Base-by-base conservation (phyloP, 2,329 filamentous ascomycete genomes). In the Ophiostoma novo-ulmi region DNA sequence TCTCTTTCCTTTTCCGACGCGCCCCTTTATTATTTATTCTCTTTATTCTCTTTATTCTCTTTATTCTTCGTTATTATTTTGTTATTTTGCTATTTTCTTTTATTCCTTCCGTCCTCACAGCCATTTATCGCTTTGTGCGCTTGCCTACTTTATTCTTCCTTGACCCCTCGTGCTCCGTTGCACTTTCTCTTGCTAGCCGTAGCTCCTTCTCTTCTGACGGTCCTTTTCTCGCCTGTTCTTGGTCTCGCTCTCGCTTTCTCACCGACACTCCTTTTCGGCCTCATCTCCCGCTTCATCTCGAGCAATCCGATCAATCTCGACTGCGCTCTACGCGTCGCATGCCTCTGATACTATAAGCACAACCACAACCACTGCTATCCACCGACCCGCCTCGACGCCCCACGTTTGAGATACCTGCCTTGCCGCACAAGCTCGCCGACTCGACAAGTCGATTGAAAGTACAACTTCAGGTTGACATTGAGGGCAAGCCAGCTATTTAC, bases 351-450 rank as follows among this genome's bases (percentile, higher is more conserved):
- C n/a, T n/a, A n/a, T 31, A 31, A 26, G 26, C n/a, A 26, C 26
- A 26, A 26, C 55, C 55, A 11, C 55, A 10, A 31, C 31, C 3
- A 31, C 17, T 26, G 36, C n/a, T 36, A 36, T 65, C 63, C 63
- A 65, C 63, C 36, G 63, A 65, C 63, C 63, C 63, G 63, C 63
- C 63, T 22, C 36, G 36, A 38, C 63, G 58, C 58, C 58, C 63
- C 63, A 65, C 63, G 63, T 41, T 36, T 8, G 63, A n/a, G 36
- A 65, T 39, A 63, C 63, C 20, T 41, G 61, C 36, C 4, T 13
- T 20, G n/a, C 36, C 61, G 35, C 36, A 61, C 55, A 61, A 61
- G 22, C 20, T 20, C 35, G 22, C 2, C 61, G 35, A 64, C 8
- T 17, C 41, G 63, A 26, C 36, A 22, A 39, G 55, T 31, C 22